These are phyloP conservation scores for Syzygium syzygioides DNA, from an alignment of 441 rosid genomes.

Conservation along the genomic window DNA sequence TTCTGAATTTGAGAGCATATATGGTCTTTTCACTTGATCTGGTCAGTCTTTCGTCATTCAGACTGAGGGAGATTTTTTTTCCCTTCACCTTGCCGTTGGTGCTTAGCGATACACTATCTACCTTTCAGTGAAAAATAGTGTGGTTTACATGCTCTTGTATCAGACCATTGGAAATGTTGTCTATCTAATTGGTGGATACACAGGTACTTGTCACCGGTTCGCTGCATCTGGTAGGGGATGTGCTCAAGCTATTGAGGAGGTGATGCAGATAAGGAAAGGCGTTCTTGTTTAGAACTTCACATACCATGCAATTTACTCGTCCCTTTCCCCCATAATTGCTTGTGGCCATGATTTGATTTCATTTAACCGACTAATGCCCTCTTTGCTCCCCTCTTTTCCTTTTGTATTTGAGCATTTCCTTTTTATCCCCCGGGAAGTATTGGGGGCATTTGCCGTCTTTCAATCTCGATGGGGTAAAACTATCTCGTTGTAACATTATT, in stretches of 20 bases:
- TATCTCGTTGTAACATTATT: background rate
- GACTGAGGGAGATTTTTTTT: background rate
- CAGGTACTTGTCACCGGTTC: conserved; percentile 95
- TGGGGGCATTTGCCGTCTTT: background rate
- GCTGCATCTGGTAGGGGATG: conserved; percentile 84
- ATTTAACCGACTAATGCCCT: background rate
- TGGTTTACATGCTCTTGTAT: background rate
- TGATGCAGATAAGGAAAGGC: background rate
- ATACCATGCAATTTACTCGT: background rate
- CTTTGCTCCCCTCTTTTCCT: background rate
- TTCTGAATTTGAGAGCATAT: background rate
- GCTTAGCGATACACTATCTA: background rate
- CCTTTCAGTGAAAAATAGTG: background rate
- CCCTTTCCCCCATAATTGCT: background rate
- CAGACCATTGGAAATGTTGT: background rate
- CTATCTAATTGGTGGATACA: background rate
- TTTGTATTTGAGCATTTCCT: background rate
- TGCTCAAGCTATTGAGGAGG: conserved; percentile 48
- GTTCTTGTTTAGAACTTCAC: background rate
- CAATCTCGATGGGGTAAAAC: background rate
- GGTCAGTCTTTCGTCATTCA: background rate
- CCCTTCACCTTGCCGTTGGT: background rate
- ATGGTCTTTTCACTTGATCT: background rate
- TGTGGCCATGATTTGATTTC: background rate
- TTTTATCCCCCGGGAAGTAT: background rate